Evolutionary conservation across 2,329 filamentous ascomycete genomes (phyloP), one percentile per base, ranked within the genome.

Genomic region (Purpureocillium takamizusanense): DNA sequence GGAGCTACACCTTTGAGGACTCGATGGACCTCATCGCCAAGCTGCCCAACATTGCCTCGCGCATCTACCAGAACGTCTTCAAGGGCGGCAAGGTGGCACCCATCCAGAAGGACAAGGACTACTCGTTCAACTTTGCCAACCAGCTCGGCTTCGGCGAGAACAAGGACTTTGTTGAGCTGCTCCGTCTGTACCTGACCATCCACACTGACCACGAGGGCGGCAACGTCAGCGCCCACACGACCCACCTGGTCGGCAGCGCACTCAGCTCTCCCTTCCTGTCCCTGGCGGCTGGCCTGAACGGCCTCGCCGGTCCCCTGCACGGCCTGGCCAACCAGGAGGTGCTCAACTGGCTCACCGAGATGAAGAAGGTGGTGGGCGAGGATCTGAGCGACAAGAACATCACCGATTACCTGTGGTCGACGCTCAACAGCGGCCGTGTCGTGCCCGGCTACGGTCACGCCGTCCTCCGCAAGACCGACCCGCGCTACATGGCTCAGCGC

Each of bases 21-120:
- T 92, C 89, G 46, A 97, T 98, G 90, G 90, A 98, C 72, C 76
- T 98, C 65, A 98, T 98, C 65, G 92, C 92, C 62, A 97, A 97
- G 83, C 86, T 98, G 56, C 92, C 92, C 63, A 95, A 87, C 65
- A 95, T 98, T 59, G 92, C 92, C 49, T 76, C 92, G 48, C 87
- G 88, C 73, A 98, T 98, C 78, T 98, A 98, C 83, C 92, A 94
- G 76, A 98, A 98, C 68, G 83, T 97, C 66, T 98, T 94, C 86
- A 95, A 97, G 82, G 92, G 94, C 61, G 92, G 92, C 72, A 97
- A 97, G 83, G 90, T 98, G 52, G 86, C 87, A 44, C 66, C 88
- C 40, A 79, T 95, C 65, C 83, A 97, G 77, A 94, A 95, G 78
- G 90, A 97, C 74, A 92, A 97, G 85, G 92, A 98, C 65, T 98